Evolutionary conservation across 495 filamentous ascomycete genomes (phyloP), one percentile per base, ranked within the genome.

Genomic region (Thermothielavioides terrestris): DNA sequence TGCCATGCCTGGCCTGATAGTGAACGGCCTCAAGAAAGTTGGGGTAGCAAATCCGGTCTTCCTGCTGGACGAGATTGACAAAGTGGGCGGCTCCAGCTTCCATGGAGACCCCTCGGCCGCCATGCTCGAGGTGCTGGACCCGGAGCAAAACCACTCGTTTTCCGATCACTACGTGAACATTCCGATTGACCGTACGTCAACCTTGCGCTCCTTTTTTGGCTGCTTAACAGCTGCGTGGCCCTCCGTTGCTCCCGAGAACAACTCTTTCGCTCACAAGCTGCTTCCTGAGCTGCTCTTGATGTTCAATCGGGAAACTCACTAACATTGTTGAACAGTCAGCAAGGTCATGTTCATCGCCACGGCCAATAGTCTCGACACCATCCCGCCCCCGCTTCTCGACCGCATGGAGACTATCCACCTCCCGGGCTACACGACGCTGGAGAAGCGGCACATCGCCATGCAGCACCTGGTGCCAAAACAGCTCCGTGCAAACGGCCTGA

Each of bases 311-410:
- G n/a, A n/a, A n/a, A n/a, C n/a, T n/a, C n/a, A n/a, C n/a, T n/a
- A n/a, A n/a, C n/a, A n/a, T n/a, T n/a, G n/a, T n/a, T n/a, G n/a
- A n/a, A n/a, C n/a, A n/a, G n/a, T 99, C 30, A 94, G 87, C 69
- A 95, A 94, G 68, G 86, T 99, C 15, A 78, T 97, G 7, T 99
- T 99, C 69, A 95, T 99, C 54, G 92, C 92, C n/a, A 99, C 92
- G 9, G 92, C 92, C 15, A 99, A 99, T 68, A 88, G 81, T 1
- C 80, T 96, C 27, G 89, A 96, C 59, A 96, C 92, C 4, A 99
- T 99, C 50, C 90, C 94, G 6, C 76, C 90, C 11, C 89, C 92
- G 14, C 72, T 99, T n/a, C 79, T 97, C 0, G 92, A 99, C 68
- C 81, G 92, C 26, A 97, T 97, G 92, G 92, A 99, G 72, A 92